These are phyloP conservation scores for Talaromyces adpressus DNA, from an alignment of 495 filamentous ascomycete genomes.

Conservation along the genomic window DNA sequence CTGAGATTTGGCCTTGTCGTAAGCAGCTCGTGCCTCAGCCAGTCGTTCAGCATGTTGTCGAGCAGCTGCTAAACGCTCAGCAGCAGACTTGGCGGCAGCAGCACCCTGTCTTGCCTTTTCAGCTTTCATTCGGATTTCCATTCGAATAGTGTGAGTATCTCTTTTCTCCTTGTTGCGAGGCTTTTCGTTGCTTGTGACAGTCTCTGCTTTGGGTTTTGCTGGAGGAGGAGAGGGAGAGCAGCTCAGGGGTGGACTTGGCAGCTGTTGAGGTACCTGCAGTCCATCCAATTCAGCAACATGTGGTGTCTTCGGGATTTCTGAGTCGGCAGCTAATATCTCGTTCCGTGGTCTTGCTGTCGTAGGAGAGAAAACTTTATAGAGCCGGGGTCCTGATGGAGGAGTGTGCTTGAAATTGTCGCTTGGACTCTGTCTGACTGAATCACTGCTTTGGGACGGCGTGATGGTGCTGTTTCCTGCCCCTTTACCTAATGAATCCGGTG, in stretches of 20 bases:
- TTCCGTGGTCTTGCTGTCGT: neutral
- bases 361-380: neutral
- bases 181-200: neutral
- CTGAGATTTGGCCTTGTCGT: slow-evolving; percentile 6
- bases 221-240: slow-evolving; percentile 3
- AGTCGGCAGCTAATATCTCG: neutral
- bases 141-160: slow-evolving; percentile 5
- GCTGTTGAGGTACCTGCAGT: slow-evolving; percentile 21
- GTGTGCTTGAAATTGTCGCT: neutral
- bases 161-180: neutral
- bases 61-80: slow-evolving; percentile 1
- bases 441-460: neutral
- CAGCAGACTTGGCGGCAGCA: slow-evolving; percentile 5
- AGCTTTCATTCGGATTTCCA: slow-evolving; percentile 8
- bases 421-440: neutral
- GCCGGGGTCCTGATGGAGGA: neutral
- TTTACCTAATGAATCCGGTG: neutral
- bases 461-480: neutral
- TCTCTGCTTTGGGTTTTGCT: neutral
- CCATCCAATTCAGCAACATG: slow-evolving; percentile 36
- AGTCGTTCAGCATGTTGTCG: slow-evolving; percentile 8
- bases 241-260: slow-evolving; percentile 5
- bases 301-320: neutral
- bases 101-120: slow-evolving; percentile 9
- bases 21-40: slow-evolving; percentile 8